Evolutionary conservation across 129 eudicot species (phyloP), one percentile per base, ranked within the genome.

Genomic region (Centella asiatica): DNA sequence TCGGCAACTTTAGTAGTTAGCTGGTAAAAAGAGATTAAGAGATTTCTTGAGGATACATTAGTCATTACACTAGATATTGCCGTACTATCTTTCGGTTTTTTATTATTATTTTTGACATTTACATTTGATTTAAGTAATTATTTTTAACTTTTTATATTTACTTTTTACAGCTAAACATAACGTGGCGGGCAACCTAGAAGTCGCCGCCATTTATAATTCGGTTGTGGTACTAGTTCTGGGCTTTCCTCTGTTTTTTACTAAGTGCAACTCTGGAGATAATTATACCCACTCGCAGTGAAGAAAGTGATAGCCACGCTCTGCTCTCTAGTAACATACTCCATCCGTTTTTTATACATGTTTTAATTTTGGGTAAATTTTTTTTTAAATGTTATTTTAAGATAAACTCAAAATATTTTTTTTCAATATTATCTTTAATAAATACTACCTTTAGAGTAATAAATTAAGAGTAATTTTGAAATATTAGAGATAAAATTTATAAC

Each of bases 161-260:
- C 37, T 68, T 81, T 82, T 87, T 75, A 87, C 87, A 80, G 90
- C 83, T 70, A 72, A 60, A 64, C 71, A 59, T 58, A 86, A 80
- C 95, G 83, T 80, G 90, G 81, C 76, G 78, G 78, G 76, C 85
- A 80, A 77, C 95, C 83, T 87, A 78, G 92, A 72, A 80, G 54
- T 56, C 56, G 81, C 71, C 85, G 87, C 83, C 90, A 78, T 77
- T 75, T 77, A 69, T 62, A 61, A 77, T 57, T 75, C 57, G 62
- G 50, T 56, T 60, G 36, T 64, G 47, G 88, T 87, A 80, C 88
- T 84, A 66, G 77, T 77, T n/a, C 82, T 84, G 79, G 86, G 84
- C 3, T 42, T 42, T 14, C 18, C 47, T 42, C 17, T 42, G 47
- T 42, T 42, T 54, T 39, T 54, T n/a, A n/a, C 7, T 26, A 27